Evolutionary conservation across 1,139 yeast genomes (phyloP).

Genomic region (Lodderomyces pseudojiufengensis): DNA sequence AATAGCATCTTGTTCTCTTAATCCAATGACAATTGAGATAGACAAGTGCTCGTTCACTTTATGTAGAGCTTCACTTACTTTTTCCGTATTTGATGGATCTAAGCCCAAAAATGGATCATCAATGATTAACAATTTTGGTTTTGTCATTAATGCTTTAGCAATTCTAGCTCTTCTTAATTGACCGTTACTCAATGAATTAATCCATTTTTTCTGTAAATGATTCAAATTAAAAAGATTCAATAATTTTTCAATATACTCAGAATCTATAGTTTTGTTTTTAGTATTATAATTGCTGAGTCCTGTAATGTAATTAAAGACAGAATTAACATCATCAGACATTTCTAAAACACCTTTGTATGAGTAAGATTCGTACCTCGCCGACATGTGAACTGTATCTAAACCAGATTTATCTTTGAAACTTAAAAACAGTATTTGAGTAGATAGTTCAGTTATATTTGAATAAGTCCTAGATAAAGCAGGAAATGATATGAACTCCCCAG

Average conservation of each 20-base stretch:
- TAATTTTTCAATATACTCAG: conserved; percentile 34
- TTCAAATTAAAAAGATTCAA: conserved; percentile 51
- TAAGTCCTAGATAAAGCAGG: conserved; percentile 56
- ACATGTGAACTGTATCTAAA: conserved; percentile 68
- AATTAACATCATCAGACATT: conserved; percentile 70
- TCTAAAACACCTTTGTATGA: conserved; percentile 50
- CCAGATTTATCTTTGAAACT: conserved; percentile 57
- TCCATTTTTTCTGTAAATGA: conserved; percentile 66
- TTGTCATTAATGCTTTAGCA: conserved; percentile 64
- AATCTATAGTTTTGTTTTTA: conserved; percentile 17
- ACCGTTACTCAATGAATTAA: conserved; percentile 87
- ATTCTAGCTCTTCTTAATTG: conserved; percentile 87
- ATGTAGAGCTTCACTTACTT: conserved; percentile 48
- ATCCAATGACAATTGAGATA: conserved; percentile 57
- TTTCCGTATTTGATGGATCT: conserved; percentile 67
- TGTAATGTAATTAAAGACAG: conserved; percentile 57
- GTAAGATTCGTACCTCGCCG: conserved; percentile 84
- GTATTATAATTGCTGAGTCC: conserved; percentile 48
- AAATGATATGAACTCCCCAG: conserved; percentile 41
- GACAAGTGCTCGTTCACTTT: conserved; percentile 24
- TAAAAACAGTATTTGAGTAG: conserved; percentile 33
- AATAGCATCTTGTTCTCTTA: conserved; percentile 67
- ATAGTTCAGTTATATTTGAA: conserved; percentile 43
- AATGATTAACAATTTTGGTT: conserved; percentile 64
- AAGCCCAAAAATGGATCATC: conserved; percentile 93